Percentiles rank a stretch among this genome's conserved stretches.
phyloP scores from a whole-genome alignment of 345 rosid species.

The Erucastrum elatum region DNA sequence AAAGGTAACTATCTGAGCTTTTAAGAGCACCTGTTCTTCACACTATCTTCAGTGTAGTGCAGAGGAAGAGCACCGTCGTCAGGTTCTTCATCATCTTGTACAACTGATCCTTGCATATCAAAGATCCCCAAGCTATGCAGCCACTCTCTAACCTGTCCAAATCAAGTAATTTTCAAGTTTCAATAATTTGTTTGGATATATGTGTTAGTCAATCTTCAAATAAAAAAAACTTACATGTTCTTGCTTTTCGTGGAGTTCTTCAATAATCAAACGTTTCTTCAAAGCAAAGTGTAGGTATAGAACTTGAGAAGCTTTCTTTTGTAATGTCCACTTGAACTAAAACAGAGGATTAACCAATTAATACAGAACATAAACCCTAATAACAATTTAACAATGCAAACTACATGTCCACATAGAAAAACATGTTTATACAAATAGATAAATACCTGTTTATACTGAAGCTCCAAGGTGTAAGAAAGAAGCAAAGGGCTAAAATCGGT shows the following conservation, averaged over 20 bases:
- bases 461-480: conserved; percentile 75
- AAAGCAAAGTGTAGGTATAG: conserved; percentile 76
- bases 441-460: conserved; percentile 74
- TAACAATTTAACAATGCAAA: neutral
- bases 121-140: conserved; percentile 79
- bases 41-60: conserved; percentile 57
- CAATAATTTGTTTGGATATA: neutral
- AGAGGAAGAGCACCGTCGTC: conserved; percentile 84
- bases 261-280: conserved; percentile 72
- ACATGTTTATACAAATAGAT: neutral
- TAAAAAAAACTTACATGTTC: conserved; percentile 55
- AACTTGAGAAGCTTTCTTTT: conserved; percentile 96
- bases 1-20: neutral
- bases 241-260: conserved; percentile 88
- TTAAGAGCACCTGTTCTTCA: conserved; percentile 57
- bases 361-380: conserved; percentile 3
- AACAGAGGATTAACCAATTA: conserved; percentile 25
- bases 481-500: conserved; percentile 89
- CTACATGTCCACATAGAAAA: conserved; percentile 6
- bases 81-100: conserved; percentile 88
- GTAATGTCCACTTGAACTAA: conserved; percentile 83
- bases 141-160: conserved; percentile 83
- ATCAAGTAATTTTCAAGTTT: neutral
- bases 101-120: conserved; percentile 59
- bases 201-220: conserved; percentile 17